phyloP scores from a whole-genome alignment of 345 rosid species.

The Crucihimalaya himalaica region DNA sequence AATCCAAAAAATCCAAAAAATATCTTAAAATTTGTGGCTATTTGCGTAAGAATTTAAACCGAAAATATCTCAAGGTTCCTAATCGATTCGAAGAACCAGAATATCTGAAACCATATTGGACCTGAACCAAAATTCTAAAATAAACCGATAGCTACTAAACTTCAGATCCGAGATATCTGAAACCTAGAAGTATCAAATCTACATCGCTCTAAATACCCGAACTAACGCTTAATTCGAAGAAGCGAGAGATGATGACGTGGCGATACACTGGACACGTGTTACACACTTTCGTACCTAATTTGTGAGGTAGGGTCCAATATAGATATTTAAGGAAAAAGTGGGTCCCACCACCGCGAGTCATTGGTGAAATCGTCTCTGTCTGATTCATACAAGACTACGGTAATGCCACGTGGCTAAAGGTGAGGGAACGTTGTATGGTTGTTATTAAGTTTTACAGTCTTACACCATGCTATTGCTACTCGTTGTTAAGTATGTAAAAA shows the following conservation, averaged over 20 bases:
- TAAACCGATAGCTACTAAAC: no score
- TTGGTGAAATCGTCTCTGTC: constrained; percentile 11
- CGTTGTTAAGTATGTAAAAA: background rate
- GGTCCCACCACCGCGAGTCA: background rate
- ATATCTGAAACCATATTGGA: no score
- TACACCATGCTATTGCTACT: background rate
- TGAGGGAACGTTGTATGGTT: background rate
- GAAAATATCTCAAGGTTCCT: no score
- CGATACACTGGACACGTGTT: background rate
- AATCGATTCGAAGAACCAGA: no score
- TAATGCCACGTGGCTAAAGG: constrained; percentile 10
- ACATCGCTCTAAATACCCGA: no score
- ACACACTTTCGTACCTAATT: background rate
- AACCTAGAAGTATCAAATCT: no score
- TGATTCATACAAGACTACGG: background rate
- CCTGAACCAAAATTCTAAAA: no score
- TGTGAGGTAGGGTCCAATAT: background rate
- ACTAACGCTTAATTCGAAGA: background rate
- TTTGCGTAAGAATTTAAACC: no score
- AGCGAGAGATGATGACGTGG: constrained; percentile 15
- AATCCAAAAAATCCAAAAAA: no score
- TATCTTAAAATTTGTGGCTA: no score
- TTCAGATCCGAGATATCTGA: no score
- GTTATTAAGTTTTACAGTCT: background rate
- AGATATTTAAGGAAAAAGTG: background rate